Evolutionary conservation across 2,329 filamentous ascomycete species (phyloP).

Genomic region (Ophiosphaerella narmari): DNA sequence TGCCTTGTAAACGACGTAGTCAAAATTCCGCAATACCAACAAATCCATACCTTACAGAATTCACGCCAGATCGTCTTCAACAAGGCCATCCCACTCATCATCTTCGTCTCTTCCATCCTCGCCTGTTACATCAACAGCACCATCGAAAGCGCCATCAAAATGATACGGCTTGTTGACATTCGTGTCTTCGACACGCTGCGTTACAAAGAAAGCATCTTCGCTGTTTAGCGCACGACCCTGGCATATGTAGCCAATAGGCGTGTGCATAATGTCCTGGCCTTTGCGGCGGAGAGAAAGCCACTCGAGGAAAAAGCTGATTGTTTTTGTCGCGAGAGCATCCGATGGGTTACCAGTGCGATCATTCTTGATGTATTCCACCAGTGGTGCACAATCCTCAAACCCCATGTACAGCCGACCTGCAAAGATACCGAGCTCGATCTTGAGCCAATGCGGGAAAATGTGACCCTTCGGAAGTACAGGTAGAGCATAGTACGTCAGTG

Average conservation of each 20-base stretch:
- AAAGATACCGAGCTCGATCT: conserved; percentile 61
- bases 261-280: conserved; percentile 60
- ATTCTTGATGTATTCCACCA: conserved; percentile 7
- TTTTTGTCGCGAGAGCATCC: conserved; percentile 8
- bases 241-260: conserved; percentile 60
- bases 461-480: conserved; percentile 50
- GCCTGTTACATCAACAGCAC: too few relatives aligned
- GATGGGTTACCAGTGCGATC: too few relatives aligned
- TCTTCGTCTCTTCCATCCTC: too few relatives aligned
- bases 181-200: not conserved
- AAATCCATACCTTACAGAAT: too few relatives aligned
- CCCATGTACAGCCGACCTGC: conserved; percentile 63
- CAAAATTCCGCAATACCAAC: too few relatives aligned
- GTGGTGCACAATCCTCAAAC: conserved; percentile 45
- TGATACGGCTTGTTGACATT: too few relatives aligned
- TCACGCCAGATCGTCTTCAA: too few relatives aligned
- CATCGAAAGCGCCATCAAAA: too few relatives aligned
- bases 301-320: conserved; percentile 49
- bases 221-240: conserved; percentile 52
- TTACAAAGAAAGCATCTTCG: conserved; percentile 56
- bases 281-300: conserved; percentile 59
- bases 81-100: too few relatives aligned
- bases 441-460: conserved; percentile 56
- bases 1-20: too few relatives aligned
- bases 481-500: conserved; percentile 55